phyloP scores from a whole-genome alignment of 129 eudicot species.

The Solidago caesia region DNA sequence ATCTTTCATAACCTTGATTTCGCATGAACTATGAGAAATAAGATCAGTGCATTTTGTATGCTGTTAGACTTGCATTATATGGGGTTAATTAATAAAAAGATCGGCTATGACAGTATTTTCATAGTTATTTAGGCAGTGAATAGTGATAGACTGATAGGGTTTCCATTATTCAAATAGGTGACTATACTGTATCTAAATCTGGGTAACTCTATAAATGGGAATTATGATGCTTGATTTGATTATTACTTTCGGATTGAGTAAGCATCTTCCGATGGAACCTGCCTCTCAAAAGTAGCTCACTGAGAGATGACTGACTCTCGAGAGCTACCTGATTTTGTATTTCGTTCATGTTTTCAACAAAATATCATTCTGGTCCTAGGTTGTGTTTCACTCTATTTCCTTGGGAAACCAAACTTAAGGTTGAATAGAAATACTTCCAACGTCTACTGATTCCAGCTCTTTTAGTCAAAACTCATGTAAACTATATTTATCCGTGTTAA shows the following conservation, averaged over 20 bases:
- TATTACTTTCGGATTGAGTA: background rate
- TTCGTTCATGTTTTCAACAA: background rate
- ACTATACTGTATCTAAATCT: background rate
- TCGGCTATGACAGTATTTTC: background rate
- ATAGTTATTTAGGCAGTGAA: too few relatives aligned
- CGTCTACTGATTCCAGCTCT: background rate
- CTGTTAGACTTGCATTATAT: background rate
- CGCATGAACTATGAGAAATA: background rate
- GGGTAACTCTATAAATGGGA: background rate
- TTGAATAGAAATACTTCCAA: background rate
- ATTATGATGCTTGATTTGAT: background rate
- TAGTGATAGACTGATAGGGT: too few relatives aligned
- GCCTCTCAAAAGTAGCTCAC: too few relatives aligned
- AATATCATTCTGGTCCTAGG: background rate
- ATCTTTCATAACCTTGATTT: conserved; percentile 1
- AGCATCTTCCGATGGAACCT: too few relatives aligned
- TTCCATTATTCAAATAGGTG: background rate
- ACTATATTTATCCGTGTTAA: background rate
- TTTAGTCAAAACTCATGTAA: background rate
- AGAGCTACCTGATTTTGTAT: background rate
- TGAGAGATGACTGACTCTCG: background rate
- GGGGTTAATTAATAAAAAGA: background rate
- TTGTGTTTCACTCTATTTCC: background rate
- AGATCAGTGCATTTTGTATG: background rate
- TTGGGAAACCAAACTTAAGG: background rate